phyloP scores from a whole-genome alignment of 2,329 filamentous ascomycete genomes.

The Ceratocystis harringtonii region DNA sequence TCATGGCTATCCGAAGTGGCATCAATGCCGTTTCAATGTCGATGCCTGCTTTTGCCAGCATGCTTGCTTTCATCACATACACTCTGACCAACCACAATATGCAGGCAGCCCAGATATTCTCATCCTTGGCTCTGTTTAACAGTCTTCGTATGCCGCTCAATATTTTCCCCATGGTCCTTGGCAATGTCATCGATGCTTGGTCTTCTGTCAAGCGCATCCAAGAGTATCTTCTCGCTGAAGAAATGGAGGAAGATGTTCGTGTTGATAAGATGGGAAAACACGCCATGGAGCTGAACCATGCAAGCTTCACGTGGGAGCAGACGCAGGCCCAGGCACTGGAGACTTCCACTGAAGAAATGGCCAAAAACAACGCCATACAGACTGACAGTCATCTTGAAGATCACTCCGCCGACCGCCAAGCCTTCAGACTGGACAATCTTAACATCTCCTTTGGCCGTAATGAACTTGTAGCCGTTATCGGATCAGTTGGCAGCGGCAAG shows the following conservation, averaged over 20 bases:
- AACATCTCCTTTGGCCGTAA: slow-evolving; percentile 55
- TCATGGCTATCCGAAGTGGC: slow-evolving; percentile 69
- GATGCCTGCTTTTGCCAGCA: slow-evolving; percentile 84
- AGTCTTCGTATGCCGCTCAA: slow-evolving; percentile 80
- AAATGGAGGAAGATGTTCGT: slow-evolving; percentile 56
- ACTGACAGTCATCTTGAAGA: slow-evolving; percentile 22
- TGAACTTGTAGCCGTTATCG: slow-evolving; percentile 74
- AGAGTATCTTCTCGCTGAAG: slow-evolving; percentile 75
- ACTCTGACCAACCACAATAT: slow-evolving; percentile 52
- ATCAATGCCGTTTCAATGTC: slow-evolving; percentile 76
- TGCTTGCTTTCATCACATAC: slow-evolving; percentile 83
- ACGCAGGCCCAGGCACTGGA: slow-evolving; percentile 39
- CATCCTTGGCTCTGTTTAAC: slow-evolving; percentile 87
- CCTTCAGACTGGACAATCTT: slow-evolving; percentile 58
- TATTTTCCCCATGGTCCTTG: slow-evolving; percentile 71
- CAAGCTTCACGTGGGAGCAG: slow-evolving; percentile 78
- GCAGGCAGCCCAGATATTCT: slow-evolving; percentile 68
- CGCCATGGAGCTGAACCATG: slow-evolving; percentile 56
- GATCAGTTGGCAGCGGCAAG: slow-evolving; percentile 79
- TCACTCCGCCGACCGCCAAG: slow-evolving; percentile 39
- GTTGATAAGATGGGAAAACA: slow-evolving; percentile 42
- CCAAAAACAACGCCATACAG: slow-evolving; percentile 22
- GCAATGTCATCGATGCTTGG: slow-evolving; percentile 79
- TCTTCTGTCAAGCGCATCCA: slow-evolving; percentile 74
- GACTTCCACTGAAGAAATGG: slow-evolving; percentile 22